Evolutionary conservation across 2,329 filamentous ascomycete species (phyloP), one percentile per base, ranked within the genome.

Genomic region (Sarocladiaceae sp.): DNA sequence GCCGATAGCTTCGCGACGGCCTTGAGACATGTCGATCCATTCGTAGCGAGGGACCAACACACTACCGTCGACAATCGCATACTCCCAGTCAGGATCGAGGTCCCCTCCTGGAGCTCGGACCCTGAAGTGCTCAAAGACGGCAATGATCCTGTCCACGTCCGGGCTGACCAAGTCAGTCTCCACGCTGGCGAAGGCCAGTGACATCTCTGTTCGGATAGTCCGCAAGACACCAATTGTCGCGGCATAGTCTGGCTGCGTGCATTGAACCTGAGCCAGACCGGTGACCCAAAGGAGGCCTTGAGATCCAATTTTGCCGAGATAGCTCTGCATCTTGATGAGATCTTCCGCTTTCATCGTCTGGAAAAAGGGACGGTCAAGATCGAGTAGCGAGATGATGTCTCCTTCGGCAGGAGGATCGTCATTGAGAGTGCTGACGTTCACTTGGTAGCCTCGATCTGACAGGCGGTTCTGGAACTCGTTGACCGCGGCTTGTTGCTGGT

Each of bases 211-310:
- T 31, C 45, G 45, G 21, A 44, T 20, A 4, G 41, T 39, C 15
- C 45, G 19, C 11, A 33, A 19, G 5, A 44, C 9, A 24, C 45
- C 45, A 12, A 37, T 16, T n/a, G 23, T 33, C 19, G n/a, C 4
- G 9, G 21, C 45, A 13, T 19, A 37, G 9, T 18, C 9, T 12
- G 45, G 45, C 6, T 47, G 24, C 12, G 12, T 15, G 19, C 40
- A 44, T 3, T 24, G 12, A 26, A 47, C 23, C n/a, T 47, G 40
- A 12, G 33, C 21, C 10, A 40, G 19, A 6, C 33, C 7, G 3
- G 45, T 47, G 2, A 47, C 23, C 45, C 45, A 47, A 5, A 47
- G 24, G 2, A 46, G n/a, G n/a, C n/a, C n/a, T n/a, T n/a, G n/a
- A n/a, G n/a, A n/a, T n/a, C n/a, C n/a, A n/a, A n/a, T n/a, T n/a